phyloP scores from a whole-genome alignment of 2,329 filamentous ascomycete species.

The Alternaria longipes region DNA sequence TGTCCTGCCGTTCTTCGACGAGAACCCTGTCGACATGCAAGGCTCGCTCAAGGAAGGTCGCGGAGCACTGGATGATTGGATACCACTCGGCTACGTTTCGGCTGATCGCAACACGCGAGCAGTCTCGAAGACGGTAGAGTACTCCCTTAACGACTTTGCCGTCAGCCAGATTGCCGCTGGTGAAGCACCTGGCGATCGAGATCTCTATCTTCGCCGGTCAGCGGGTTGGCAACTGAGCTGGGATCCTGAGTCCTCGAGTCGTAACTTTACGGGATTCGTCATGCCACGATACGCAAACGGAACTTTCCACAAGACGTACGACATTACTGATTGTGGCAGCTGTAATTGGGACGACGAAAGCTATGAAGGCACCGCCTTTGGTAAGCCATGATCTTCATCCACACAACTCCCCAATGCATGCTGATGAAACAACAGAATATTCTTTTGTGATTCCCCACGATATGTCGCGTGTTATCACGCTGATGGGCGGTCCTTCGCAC shows the following conservation, averaged over 20 bases:
- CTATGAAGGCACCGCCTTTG: conserved; percentile 55
- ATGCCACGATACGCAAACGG: conserved; percentile 50
- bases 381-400: conserved; percentile 14
- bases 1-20: conserved; percentile 52
- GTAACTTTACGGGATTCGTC: conserved; percentile 51
- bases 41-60: conserved; percentile 55
- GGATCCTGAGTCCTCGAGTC: conserved; percentile 48
- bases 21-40: conserved; percentile 46
- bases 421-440: conserved; percentile 45
- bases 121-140: conserved; percentile 55
- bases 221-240: conserved; percentile 56
- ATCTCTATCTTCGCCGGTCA: conserved; percentile 52
- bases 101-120: conserved; percentile 50
- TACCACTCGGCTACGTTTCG: conserved; percentile 54
- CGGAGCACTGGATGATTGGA: conserved; percentile 55
- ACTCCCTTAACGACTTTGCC: conserved; percentile 56
- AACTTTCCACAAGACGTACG: conserved; percentile 51
- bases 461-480: conserved; percentile 52
- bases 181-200: conserved; percentile 51
- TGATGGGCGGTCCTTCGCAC: conserved; percentile 53
- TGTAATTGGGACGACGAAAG: conserved; percentile 55
- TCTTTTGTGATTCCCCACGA: conserved; percentile 57
- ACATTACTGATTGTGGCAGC: conserved; percentile 54
- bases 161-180: conserved; percentile 54
- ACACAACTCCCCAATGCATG: background rate